These are phyloP conservation scores for Candida morakotiae DNA, from an alignment of 805 yeast species.

Conservation along the genomic window DNA sequence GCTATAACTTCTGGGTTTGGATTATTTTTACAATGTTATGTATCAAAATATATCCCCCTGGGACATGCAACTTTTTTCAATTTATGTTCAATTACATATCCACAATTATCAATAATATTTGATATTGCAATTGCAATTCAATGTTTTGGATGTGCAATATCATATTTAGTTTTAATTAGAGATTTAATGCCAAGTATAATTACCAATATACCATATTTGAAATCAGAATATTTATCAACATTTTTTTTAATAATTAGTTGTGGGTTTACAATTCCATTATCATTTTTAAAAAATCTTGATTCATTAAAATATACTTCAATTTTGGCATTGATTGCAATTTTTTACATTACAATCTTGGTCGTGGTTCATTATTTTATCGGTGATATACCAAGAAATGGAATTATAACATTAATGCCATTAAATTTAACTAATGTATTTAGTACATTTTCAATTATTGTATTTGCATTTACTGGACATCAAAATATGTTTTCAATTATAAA, in stretches of 20 bases:
- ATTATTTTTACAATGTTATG: conserved; percentile 55
- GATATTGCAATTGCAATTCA: conserved; percentile 68
- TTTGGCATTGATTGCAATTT: conserved; percentile 77
- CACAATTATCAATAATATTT: conserved; percentile 55
- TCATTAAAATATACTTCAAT: conserved; percentile 83
- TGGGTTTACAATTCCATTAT: conserved; percentile 51
- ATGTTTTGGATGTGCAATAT: conserved; percentile 68
- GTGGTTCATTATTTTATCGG: conserved; percentile 61
- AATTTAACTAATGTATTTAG: conserved; percentile 50
- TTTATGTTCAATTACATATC: conserved; percentile 60
- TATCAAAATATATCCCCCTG: conserved; percentile 50
- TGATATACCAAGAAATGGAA: conserved; percentile 43
- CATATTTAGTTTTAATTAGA: conserved; percentile 67
- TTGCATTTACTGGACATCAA: conserved; percentile 95
- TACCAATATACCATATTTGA: conserved; percentile 17
- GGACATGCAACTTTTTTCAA: conserved; percentile 72
- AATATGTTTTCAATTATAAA: conserved; percentile 88
- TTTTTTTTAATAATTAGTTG: conserved; percentile 59
- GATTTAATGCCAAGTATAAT: conserved; percentile 64
- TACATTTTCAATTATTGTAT: conserved; percentile 86
- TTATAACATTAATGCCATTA: conserved; percentile 29
- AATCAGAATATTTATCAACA: conserved; percentile 31
- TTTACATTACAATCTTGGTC: conserved; percentile 70
- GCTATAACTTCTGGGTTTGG: conserved; percentile 69
- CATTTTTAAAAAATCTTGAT: conserved; percentile 71